Evolutionary conservation across 169 alveolate species (phyloP), one percentile per base, ranked within the genome.

Genomic region (Eimeria necatrix): DNA sequence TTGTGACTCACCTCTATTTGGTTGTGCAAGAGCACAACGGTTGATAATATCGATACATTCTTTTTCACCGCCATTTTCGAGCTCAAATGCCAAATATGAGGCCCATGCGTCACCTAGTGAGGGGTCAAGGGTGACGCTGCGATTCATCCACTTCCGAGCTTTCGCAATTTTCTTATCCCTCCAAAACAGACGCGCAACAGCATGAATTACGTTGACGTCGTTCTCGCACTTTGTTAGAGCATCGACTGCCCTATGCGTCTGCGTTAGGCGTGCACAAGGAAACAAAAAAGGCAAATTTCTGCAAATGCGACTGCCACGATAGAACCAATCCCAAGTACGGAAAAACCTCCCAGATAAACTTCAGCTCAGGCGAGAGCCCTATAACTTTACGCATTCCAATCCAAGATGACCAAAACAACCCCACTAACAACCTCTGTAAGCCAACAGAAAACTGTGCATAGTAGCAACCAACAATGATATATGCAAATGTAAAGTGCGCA

Each of bases 51-150:
- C 98, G 68, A 96, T 95, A 52, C 97, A 96, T 80, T 97, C 95
- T 73, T 95, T 95, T 78, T 97, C 96, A 32, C 90, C 91, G 5
- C 89, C 93, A 59, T 96, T 91, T 80, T 98, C 99, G 81, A 98
- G 96, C 92, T 99, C 99, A 89, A 98, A 98, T 32, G 99, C 99
- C 76, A 98, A 96, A 60, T 96, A 98, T 49, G 98, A 98, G 12
- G 99, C 99, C 99, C 99, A 99, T 14, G 99, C 98, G 93, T 98
- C 99, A 22, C 99, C 99, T 68, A 98, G 93, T 74, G 98, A 95
- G 14, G 98, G 98, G 94, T 98, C 98, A 56, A 98, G 94, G n/a
- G 98, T 97, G 48, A 98, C 96, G 4, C 99, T 99, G 71, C 98
- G 97, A 91, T 98, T 97, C 95, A 99, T 96, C 99, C 99, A 99